These are phyloP conservation scores for Orobanche coerulescens DNA, from an alignment of 257 asterid species.

Conservation along the genomic window DNA sequence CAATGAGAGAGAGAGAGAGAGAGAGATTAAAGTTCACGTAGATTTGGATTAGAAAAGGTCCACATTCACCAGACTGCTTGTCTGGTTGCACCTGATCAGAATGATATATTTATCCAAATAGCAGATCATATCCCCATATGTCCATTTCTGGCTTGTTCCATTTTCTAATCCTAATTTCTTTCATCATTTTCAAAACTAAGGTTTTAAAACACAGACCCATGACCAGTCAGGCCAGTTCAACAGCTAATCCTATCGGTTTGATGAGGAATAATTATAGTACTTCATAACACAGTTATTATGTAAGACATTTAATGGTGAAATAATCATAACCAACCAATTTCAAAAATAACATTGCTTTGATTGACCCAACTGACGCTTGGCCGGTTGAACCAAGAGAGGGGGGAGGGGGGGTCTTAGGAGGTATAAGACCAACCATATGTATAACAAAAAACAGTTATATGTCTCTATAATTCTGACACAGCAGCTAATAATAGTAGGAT, in stretches of 20 bases:
- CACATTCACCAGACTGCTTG: neutral
- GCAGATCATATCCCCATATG: neutral
- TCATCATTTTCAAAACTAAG: neutral
- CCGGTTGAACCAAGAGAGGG: too few species aligned
- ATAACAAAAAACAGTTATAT: constrained; percentile 7
- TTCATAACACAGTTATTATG: neutral
- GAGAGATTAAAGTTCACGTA: too few species aligned
- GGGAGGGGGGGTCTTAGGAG: too few species aligned
- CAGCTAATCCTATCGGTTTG: too few species aligned
- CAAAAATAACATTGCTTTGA: neutral
- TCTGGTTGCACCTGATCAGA: neutral
- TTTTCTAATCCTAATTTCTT: neutral
- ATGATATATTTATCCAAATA: neutral
- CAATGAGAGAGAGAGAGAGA: too few species aligned
- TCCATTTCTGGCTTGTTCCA: too few species aligned
- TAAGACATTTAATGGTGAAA: neutral
- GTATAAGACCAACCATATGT: constrained; percentile 13
- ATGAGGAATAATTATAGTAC: too few species aligned
- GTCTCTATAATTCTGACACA: constrained; percentile 2
- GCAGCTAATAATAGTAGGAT: constrained; percentile 12
- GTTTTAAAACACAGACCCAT: too few species aligned
- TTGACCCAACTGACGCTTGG: neutral
- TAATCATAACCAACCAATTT: neutral
- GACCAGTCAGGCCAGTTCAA: too few species aligned
- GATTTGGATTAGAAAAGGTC: too few species aligned